Percentiles rank a stretch among this genome's conserved stretches.
phyloP scores from a whole-genome alignment of 768 basidiomycete genomes.

The Phanerodontia chrysosporium region DNA sequence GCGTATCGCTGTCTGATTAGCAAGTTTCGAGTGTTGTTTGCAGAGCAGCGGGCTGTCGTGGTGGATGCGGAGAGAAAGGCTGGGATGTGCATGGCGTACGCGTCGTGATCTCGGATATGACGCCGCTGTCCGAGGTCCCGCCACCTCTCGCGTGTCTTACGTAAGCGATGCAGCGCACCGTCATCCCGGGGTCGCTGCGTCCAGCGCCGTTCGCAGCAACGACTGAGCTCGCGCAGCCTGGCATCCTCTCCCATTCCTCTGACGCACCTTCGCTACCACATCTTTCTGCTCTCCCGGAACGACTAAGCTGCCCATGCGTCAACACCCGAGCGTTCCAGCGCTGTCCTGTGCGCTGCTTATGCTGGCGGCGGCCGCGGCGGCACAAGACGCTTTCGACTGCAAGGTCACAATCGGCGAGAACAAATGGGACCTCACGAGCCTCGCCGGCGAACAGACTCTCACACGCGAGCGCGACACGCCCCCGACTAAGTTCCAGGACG shows the following conservation, averaged over 20 bases:
- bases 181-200: slow-evolving; percentile 9
- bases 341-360: slow-evolving; percentile 11
- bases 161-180: slow-evolving; percentile 4
- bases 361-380: slow-evolving; percentile 14
- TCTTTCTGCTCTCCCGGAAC: neutral
- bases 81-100: slow-evolving; percentile 13
- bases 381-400: slow-evolving; percentile 53
- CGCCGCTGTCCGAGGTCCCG: slow-evolving; percentile 17
- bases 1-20: neutral
- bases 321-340: neutral
- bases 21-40: neutral
- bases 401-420: slow-evolving; percentile 33
- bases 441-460: slow-evolving; percentile 49
- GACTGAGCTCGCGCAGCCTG: neutral
- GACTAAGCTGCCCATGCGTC: neutral
- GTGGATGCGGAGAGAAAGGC: neutral
- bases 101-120: slow-evolving; percentile 23
- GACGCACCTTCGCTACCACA: neutral
- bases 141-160: slow-evolving; percentile 22
- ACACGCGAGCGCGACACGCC: slow-evolving; percentile 53
- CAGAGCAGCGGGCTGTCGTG: neutral
- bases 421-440: slow-evolving; percentile 57
- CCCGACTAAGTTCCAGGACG: slow-evolving; percentile 59
- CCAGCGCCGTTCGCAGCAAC: slow-evolving; percentile 3
- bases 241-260: neutral